Evolutionary conservation across 768 basidiomycete genomes (phyloP).

Genomic region (Leccinellum rugosiceps): DNA sequence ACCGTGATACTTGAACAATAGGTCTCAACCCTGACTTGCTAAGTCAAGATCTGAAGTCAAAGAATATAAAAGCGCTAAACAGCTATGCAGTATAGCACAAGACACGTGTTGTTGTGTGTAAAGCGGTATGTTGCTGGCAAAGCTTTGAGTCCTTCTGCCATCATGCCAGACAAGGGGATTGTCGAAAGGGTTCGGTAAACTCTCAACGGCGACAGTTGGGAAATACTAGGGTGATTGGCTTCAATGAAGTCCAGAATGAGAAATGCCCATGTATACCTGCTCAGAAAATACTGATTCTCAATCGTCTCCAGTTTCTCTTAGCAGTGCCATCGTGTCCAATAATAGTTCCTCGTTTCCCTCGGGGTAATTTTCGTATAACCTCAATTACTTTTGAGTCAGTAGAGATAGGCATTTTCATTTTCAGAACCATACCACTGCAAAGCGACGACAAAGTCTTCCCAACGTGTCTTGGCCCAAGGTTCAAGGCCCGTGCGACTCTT

Average conservation of each 20-base stretch:
- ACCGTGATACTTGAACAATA: constrained; percentile 57
- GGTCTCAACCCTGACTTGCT: constrained; percentile 51
- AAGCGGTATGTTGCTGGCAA: constrained; percentile 52
- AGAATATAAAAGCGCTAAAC: background rate
- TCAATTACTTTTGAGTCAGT: background rate
- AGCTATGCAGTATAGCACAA: background rate
- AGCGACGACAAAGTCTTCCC: constrained; percentile 57
- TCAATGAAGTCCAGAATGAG: background rate
- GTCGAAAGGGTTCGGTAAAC: constrained; percentile 43
- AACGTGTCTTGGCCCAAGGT: constrained; percentile 50
- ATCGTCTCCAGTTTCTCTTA: background rate
- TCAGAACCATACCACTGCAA: constrained; percentile 47
- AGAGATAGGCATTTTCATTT: background rate
- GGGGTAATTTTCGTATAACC: constrained; percentile 4
- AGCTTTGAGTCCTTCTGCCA: constrained; percentile 57
- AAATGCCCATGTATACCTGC: background rate
- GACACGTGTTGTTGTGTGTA: constrained; percentile 52
- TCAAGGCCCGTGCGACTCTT: constrained; percentile 51
- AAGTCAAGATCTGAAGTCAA: constrained; percentile 31
- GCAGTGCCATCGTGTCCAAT: background rate
- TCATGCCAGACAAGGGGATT: constrained; percentile 49
- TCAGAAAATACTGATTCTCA: background rate
- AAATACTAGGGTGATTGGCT: background rate
- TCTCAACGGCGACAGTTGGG: background rate
- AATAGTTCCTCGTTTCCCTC: background rate